Evolutionary conservation across 805 yeast genomes (phyloP), one percentile per base, ranked within the genome.

Genomic region (Pichia nakasei): DNA sequence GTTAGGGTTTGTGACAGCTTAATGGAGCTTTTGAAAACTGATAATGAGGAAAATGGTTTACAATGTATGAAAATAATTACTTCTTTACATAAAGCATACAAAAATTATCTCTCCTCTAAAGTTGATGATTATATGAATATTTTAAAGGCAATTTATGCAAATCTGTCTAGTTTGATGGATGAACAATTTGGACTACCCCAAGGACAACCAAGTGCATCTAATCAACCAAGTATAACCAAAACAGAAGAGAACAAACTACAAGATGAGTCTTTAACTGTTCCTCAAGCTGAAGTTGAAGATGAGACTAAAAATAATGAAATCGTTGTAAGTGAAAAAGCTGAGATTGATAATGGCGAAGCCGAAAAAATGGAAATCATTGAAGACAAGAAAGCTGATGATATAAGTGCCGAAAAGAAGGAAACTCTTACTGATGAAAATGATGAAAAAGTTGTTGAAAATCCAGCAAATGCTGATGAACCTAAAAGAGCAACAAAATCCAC

Each of bases 41-140:
- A 94, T 57, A 93, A 93, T 59, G 99, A 94, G 61, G 97, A 89
- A 48, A 93, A 93, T 60, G 97, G 97, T 41, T 86, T 88, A 1
- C 69, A 87, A 41, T 83, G 95, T 60, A 79, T 93, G 83, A 88
- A 86, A 58, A 81, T 87, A 44, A 72, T 89, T 40, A 86, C 97
- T 17, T 76, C 83, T 26, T 66, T 91, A 39, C 96, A 89, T 66
- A 84, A 93, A 60, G 77, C 89, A 2, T 91, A 84, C 66, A 91
- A 86, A 65, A 58, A 72, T 13, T 67, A 70, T 21, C 65, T 89
- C 42, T 68, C 73, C 17, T 88, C 78, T 17, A 79, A 81, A 52
- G 95, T 91, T 3, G 81, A 76, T 48, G 80, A 82, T 2, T 94
- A 93, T 52, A 75, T 91, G 33, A 83, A 78, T 36, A 68, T 88